phyloP scores from a whole-genome alignment of 495 filamentous ascomycete genomes.

The Penicillium verhagenii region DNA sequence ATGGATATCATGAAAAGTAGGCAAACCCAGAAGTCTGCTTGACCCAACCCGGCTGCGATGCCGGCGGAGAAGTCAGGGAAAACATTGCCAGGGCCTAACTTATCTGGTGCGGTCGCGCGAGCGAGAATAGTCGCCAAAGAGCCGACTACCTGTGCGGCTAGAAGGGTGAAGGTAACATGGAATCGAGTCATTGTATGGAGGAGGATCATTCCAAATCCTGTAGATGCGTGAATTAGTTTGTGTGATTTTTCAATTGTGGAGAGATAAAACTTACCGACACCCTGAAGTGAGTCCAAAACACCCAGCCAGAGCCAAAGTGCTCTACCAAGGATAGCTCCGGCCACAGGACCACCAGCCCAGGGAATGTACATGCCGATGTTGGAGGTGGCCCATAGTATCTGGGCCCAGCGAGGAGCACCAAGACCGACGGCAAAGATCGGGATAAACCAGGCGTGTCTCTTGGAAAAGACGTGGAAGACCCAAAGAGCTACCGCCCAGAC shows the following conservation, averaged over 20 bases:
- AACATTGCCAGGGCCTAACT: conserved; percentile 58
- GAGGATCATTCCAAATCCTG: conserved; percentile 48
- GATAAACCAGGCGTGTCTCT: conserved; percentile 49
- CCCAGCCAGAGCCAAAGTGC: conserved; percentile 53
- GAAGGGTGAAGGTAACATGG: conserved; percentile 47
- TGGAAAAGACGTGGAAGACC: conserved; percentile 43
- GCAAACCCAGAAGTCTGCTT: conserved; percentile 57
- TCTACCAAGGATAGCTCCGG: conserved; percentile 41
- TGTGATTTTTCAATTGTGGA: conserved; percentile 3
- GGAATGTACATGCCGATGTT: conserved; percentile 47
- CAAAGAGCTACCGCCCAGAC: conserved; percentile 43
- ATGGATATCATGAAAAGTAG: conserved; percentile 54
- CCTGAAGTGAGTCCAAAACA: conserved; percentile 49
- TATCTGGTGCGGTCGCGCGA: conserved; percentile 53
- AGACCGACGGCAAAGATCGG: conserved; percentile 52
- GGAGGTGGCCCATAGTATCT: conserved; percentile 51
- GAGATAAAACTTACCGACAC: conserved; percentile 31
- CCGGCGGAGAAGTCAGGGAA: conserved; percentile 59
- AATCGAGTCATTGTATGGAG: conserved; percentile 49
- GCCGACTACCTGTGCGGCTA: conserved; percentile 51
- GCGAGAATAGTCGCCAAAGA: conserved; percentile 50
- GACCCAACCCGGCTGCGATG: conserved; percentile 38
- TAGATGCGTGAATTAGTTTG: conserved; percentile 48
- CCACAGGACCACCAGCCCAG: conserved; percentile 40
- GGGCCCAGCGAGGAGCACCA: conserved; percentile 48